Base-by-base conservation (phyloP, 345 rosid genomes). In the Crucihimalaya himalaica region DNA sequence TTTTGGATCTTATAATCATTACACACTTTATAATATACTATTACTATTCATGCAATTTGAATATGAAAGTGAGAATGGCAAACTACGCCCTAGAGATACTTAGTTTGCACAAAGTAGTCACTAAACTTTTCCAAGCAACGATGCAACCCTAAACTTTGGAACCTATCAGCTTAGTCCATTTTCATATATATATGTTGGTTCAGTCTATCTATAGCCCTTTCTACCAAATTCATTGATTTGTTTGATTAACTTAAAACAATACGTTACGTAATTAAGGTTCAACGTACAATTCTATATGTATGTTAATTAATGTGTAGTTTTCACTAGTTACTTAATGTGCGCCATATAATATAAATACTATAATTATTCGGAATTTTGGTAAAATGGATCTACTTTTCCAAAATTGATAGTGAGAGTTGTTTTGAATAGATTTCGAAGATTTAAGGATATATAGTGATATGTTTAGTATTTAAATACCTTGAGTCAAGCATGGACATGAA, bases 1-100 rank as follows among this genome's bases (percentile, higher is more conserved):
- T 51, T 37, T 20, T 71, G 80, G 68, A 77, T 57, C 80, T 64
- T 58, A 57, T 71, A 64, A 77, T 77, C 80, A 71, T 77, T 71
- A 63, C 80, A 29, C 61, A 8, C 72, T 58, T 63, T 77, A 64
- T 48, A 70, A 64, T 68, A 68, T 21, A 51, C 42, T 57, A 54
- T 35, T 40, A 63, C 10, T 57, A 16, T 66, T 71, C 63, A 50
- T 77, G 46, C 39, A 39, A 37, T 71, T 71, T 77, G 76, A 71
- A 70, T 57, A 65, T 64, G 59, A 63, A 45, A 53, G 60, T 69
- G 66, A 45, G 35, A 53, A 63, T 69, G 23, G 11, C 63, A 42
- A 16, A 43, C 21, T 50, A 42, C 61, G 14, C 69, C 74, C 55
- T 15, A 20, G 14, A n/a, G 28, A 67, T 60, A 40, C 18, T 31